Base-by-base conservation (phyloP, 495 filamentous ascomycete species). In the Penicillium argentinense region DNA sequence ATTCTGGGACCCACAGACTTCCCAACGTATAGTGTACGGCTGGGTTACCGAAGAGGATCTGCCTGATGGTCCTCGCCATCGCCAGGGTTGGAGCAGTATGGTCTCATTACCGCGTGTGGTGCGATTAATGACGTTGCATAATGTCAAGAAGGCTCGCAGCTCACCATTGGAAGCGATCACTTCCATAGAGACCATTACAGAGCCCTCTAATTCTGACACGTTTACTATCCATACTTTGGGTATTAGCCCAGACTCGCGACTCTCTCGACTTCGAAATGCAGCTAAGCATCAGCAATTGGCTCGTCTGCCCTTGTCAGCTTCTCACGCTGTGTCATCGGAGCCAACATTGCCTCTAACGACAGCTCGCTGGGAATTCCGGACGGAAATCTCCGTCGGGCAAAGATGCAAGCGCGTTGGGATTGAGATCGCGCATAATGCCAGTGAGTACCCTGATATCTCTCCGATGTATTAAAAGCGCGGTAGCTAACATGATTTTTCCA, bases 41-140 rank as follows among this genome's bases (percentile, higher is more conserved):
- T 71, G 66, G 67, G 59, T 73, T 38, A 67, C 61, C 0, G 66
- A 73, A 32, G 67, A 73, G 32, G 66, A 68, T 50, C 39, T 73
- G 1, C 59, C 67, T 12, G 64, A 73, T 49, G 27, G 32, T 23
- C 45, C 59, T 28, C 66, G 66, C 4, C 53, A 67, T 54, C 55
- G 51, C 1, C 69, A 71, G 41, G 64, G 63, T n/a, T 73, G 68
- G 64, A 71, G 67, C 21, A 64, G 69, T 9, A 27, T 69, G 46
- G 56, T 68, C n/a, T 71, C 69, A 9, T 29, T 71, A 4, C 69
- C 68, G 7, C 55, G 66, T 13, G 50, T 55, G 9, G 45, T 62
- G 2, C 30, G 48, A 9, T 26, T 73, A 22, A 48, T 54, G 47
- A 67, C 62, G 11, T 16, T 70, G 13, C 34, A 41, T 9, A 37